A percentile compares a stretch with the other conserved stretches of the same genome.
Evolutionary conservation across 768 basidiomycete genomes (phyloP).

Genomic region (Leccinum subgranulosum): DNA sequence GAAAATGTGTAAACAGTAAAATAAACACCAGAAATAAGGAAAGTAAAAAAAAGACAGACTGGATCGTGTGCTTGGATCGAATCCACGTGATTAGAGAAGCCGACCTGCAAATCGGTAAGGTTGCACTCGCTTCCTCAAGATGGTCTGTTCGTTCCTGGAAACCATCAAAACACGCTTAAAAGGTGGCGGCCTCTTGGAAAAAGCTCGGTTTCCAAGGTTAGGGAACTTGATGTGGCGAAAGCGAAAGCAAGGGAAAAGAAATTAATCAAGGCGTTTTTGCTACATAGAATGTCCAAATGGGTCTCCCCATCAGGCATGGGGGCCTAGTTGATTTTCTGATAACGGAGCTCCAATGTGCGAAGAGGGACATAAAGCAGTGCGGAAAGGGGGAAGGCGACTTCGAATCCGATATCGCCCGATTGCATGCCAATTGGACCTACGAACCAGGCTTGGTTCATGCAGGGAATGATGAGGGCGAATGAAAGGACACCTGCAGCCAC

Average conservation of each 20-base stretch:
- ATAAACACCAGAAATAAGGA: neutral
- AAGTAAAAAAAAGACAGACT: neutral
- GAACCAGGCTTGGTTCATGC: constrained; percentile 72
- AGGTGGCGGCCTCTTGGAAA: neutral
- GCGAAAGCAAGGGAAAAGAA: neutral
- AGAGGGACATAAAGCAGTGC: constrained; percentile 52
- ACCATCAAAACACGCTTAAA: constrained; percentile 15
- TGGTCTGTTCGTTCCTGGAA: constrained; percentile 15
- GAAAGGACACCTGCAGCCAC: constrained; percentile 47
- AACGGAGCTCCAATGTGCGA: constrained; percentile 45
- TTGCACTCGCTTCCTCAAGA: neutral
- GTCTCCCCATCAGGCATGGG: neutral
- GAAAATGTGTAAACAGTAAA: neutral
- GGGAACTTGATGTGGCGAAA: neutral
- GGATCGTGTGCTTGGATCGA: constrained; percentile 5
- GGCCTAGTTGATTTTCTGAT: constrained; percentile 24
- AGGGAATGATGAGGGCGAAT: constrained; percentile 57
- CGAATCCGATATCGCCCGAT: constrained; percentile 72
- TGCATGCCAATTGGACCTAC: constrained; percentile 60
- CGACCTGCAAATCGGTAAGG: neutral
- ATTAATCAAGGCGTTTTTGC: constrained; percentile 4
- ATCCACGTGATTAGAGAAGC: neutral
- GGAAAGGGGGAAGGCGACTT: constrained; percentile 52
- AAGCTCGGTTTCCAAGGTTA: neutral
- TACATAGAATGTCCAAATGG: constrained; percentile 9